Base-by-base conservation (phyloP, 2,329 filamentous ascomycete species). In the Diplodia seriata region DNA sequence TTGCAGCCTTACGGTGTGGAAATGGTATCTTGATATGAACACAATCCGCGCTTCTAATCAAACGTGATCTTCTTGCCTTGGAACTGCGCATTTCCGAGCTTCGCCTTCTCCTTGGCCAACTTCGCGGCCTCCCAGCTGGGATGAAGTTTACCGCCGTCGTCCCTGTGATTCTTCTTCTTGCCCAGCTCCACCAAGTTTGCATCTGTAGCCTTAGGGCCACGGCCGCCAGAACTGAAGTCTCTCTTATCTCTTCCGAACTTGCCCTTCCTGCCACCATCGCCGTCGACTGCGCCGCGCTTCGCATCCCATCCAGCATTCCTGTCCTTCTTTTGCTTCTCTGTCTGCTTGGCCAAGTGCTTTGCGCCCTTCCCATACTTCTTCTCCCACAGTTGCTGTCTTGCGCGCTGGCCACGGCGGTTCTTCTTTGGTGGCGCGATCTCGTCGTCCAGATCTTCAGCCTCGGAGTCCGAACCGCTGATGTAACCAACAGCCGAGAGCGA, bases 321-420 rank as follows among this genome's bases (percentile, higher is more conserved):
- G 9, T 75, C 79, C 50, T 74, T 73, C 36, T 70, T 71, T n/a
- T 71, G 74, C 47, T 75, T 75, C 43, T 75, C 75, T 61, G 75
- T 71, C 69, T 81, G 74, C 12, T 83, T 82, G 53, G 89, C 77
- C 3, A 89, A 59, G 74, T 93, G 91, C 72, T 89, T 91, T 1
- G 92, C 92, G 70, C 86, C 84, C 15, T 85, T 83, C 61, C 91
- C 91, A 76, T 85, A 94, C 75, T 94, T 94, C 81, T 92, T 90
- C 81, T 94, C 91, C 83, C 89, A 91, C 68, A 95, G 90, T 29
- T 89, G 87, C 75, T 91, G 90, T 9, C 92, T 87, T n/a, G 90
- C 91, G 53, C 89, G 86, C 79, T 96, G 92, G 3, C 92, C 92
- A 56, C 88, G 85, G 26, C 91, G 85, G 73, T 94, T 94, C 79